These are phyloP conservation scores for Quercus robur DNA, from an alignment of 306 rosid species.

Conservation along the genomic window DNA sequence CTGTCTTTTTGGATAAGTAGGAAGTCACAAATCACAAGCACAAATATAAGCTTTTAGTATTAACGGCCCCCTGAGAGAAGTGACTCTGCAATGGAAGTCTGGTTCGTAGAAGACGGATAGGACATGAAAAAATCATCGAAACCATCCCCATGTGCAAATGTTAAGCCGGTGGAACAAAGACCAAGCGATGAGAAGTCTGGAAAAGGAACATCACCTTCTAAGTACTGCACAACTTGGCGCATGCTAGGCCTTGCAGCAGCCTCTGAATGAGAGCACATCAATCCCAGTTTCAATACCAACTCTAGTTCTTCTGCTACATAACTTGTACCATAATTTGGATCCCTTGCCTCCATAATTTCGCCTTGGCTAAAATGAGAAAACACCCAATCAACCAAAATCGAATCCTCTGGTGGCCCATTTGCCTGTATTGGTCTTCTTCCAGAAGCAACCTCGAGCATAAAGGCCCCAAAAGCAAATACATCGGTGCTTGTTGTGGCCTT, in stretches of 20 bases:
- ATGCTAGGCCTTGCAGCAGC: too few relatives aligned
- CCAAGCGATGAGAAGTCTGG: too few relatives aligned
- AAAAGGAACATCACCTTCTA: too few relatives aligned
- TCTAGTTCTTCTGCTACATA: conserved; percentile 36
- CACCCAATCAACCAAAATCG: too few relatives aligned
- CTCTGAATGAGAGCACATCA: conserved; percentile 32
- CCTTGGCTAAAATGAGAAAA: too few relatives aligned
- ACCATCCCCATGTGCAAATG: conserved; percentile 15
- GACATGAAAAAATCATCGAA: conserved; percentile 36
- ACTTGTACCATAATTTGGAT: conserved; percentile 32
- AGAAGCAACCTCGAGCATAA: conserved; percentile 30
- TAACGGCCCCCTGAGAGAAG: conserved; percentile 10
- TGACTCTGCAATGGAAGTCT: conserved; percentile 39
- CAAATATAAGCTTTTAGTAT: background rate
- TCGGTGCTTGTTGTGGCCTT: conserved; percentile 25
- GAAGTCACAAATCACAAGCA: background rate
- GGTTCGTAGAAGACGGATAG: conserved; percentile 32
- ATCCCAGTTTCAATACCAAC: conserved; percentile 66
- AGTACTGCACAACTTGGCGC: too few relatives aligned
- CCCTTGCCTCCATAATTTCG: conserved; percentile 39
- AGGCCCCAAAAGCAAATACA: conserved; percentile 36
- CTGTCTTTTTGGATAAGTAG: too few relatives aligned
- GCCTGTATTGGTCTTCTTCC: conserved; percentile 38
- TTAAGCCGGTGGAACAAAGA: background rate
- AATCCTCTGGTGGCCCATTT: background rate